Base-by-base conservation (phyloP, 208 protist species). In the Wallacemonas rigidus region DNA sequence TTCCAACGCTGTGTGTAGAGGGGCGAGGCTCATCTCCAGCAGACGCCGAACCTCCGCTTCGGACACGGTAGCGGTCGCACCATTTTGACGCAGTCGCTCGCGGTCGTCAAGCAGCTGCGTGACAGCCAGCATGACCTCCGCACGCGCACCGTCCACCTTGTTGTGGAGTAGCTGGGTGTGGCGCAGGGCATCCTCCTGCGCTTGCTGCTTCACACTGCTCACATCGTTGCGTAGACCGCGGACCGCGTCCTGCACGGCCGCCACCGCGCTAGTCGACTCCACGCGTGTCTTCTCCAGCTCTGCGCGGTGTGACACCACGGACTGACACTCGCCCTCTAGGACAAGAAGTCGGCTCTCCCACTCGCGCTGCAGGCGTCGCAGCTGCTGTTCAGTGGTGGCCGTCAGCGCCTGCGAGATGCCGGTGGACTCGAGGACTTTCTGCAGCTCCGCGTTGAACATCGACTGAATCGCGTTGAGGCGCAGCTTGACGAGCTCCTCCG, bases 401-500 rank as follows among this genome's bases (percentile, higher is more conserved):
- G 69, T 55, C 4, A 82, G 76, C 55, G 90, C 87, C 26, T 79
- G 73, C 35, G 83, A 68, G 15, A 82, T 60, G 14, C 83, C 84
- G 41, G 71, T 76, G 14, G 56, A 67, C 58, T 85, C 74, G 71
- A 90, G 70, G 56, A 86, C 83, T 9, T 81, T 76, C 54, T 85
- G 87, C 14, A 90, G 58, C 55, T 91, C 85, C 0, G 75, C 61
- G 54, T 82, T 81, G 44, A 86, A 79, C 57, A 79, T 83, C 2
- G 72, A 77, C 65, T 93, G 78, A 61, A 87, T 39, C 5, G 81
- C 81, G 15, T 75, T 64, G 64, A 94, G 60, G 3, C 85, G 86
- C 51, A 89, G 62, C 50, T 82, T 79, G 53, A 96, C 68, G 45
- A 92, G 63, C 11, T 88, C 87, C 64, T 93, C 88, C 3, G 79